Conservation (phyloP, 495 filamentous ascomycete species). For the Venustampulla echinocandica region DNA sequence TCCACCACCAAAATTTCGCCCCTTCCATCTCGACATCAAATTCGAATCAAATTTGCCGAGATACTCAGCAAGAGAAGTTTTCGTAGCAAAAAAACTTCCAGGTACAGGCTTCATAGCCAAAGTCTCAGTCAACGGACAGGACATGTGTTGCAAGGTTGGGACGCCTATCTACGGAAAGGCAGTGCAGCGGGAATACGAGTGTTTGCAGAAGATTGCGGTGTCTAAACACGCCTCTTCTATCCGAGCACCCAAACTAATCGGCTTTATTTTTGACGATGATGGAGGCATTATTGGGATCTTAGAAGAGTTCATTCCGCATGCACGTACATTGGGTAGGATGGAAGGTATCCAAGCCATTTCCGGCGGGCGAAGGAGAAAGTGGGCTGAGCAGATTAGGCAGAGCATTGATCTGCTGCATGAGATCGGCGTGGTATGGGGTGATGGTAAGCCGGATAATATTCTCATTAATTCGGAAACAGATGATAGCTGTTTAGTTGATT, state of each 20-base stretch:
- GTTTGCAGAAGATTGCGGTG: neutral
- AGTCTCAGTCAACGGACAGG: neutral
- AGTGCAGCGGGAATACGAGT: constrained; percentile 1
- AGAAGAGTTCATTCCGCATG: neutral
- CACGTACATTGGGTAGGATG: neutral
- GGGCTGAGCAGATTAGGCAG: constrained; percentile 18
- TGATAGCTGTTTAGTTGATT: constrained; percentile 14
- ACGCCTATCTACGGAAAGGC: neutral
- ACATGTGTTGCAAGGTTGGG: neutral
- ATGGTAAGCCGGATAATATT: constrained; percentile 25
- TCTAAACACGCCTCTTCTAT: neutral
- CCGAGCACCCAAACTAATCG: neutral
- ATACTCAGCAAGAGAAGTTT: neutral
- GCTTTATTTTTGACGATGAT: neutral
- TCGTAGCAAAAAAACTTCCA: neutral
- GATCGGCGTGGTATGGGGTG: constrained; percentile 24
- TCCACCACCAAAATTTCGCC: neutral
- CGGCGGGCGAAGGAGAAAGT: constrained; percentile 7
- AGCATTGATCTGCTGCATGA: constrained; percentile 19
- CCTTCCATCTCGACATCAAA: neutral
- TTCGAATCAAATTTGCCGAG: neutral
- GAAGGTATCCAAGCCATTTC: neutral
- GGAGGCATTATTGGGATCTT: neutral
- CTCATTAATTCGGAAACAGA: constrained; percentile 15
- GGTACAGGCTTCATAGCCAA: neutral